Evolutionary conservation across 2,329 filamentous ascomycete genomes (phyloP).

Genomic region (Xylaria sp.): DNA sequence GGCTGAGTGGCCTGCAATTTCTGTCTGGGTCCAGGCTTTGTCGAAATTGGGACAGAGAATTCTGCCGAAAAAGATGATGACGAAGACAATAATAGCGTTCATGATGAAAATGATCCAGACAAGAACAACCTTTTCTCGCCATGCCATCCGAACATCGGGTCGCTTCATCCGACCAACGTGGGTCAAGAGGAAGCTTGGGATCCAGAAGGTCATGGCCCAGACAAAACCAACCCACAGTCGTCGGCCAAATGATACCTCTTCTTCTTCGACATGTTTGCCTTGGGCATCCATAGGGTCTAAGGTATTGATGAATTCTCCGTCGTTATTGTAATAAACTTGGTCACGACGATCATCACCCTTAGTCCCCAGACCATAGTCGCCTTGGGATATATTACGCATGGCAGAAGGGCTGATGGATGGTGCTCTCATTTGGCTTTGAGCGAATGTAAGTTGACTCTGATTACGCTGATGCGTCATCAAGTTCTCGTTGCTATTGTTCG

Average conservation of each 20-base stretch:
- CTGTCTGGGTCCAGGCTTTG: constrained; percentile 82
- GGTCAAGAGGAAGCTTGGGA: constrained; percentile 85
- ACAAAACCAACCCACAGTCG: constrained; percentile 84
- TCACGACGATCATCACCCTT: constrained; percentile 85
- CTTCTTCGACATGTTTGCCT: constrained; percentile 79
- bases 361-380: constrained; percentile 88
- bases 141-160: constrained; percentile 95
- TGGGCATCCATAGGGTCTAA: constrained; percentile 83
- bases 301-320: constrained; percentile 73
- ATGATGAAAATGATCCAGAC: constrained; percentile 82
- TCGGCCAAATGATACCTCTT: constrained; percentile 70
- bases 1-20: constrained; percentile 78
- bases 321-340: constrained; percentile 78
- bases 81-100: constrained; percentile 87
- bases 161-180: constrained; percentile 94
- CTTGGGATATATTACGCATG: constrained; percentile 68
- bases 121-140: constrained; percentile 93
- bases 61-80: constrained; percentile 87
- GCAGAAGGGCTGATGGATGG: constrained; percentile 72
- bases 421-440: constrained; percentile 52
- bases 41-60: constrained; percentile 90
- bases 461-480: constrained; percentile 70
- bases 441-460: constrained; percentile 62
- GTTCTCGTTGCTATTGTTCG: constrained; percentile 78
- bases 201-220: constrained; percentile 93